phyloP scores from a whole-genome alignment of 441 rosid genomes.

The Melastoma candidum region DNA sequence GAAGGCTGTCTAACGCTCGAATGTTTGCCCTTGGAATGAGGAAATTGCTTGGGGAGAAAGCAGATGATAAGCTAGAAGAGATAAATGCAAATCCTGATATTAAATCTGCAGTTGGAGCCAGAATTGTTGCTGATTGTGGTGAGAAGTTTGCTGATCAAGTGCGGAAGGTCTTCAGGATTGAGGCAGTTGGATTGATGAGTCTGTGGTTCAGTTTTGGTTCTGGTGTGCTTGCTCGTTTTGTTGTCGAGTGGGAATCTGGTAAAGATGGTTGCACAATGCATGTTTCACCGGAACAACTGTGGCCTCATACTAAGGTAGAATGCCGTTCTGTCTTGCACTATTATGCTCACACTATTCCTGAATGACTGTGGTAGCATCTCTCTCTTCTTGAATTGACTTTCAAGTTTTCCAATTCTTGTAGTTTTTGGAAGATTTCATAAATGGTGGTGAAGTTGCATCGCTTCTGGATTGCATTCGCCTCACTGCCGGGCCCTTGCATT shows the following conservation, averaged over 20 bases:
- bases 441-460: slow-evolving; percentile 89
- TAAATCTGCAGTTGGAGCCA: slow-evolving; percentile 52
- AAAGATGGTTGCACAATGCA: slow-evolving; percentile 99
- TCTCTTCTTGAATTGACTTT: background rate
- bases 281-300: slow-evolving; percentile 97
- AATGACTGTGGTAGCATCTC: background rate
- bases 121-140: slow-evolving; percentile 46
- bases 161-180: slow-evolving; percentile 91
- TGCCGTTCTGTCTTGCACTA: slow-evolving; percentile 4
- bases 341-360: background rate
- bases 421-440: slow-evolving; percentile 93
- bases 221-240: slow-evolving; percentile 82
- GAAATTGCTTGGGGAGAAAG: slow-evolving; percentile 80
- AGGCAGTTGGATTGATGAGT: slow-evolving; percentile 93
- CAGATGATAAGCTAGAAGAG: slow-evolving; percentile 79
- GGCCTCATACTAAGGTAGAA: slow-evolving; percentile 97
- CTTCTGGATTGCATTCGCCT: slow-evolving; percentile 76
- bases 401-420: slow-evolving; percentile 14
- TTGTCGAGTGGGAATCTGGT: slow-evolving; percentile 98
- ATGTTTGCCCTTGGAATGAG: slow-evolving; percentile 94
- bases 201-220: slow-evolving; percentile 98
- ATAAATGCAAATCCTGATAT: slow-evolving; percentile 33
- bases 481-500: slow-evolving; percentile 78
- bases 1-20: slow-evolving; percentile 95
- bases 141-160: slow-evolving; percentile 79